These are phyloP conservation scores for Cardiospermum halicacabum DNA, from an alignment of 345 rosid species.

Conservation along the genomic window DNA sequence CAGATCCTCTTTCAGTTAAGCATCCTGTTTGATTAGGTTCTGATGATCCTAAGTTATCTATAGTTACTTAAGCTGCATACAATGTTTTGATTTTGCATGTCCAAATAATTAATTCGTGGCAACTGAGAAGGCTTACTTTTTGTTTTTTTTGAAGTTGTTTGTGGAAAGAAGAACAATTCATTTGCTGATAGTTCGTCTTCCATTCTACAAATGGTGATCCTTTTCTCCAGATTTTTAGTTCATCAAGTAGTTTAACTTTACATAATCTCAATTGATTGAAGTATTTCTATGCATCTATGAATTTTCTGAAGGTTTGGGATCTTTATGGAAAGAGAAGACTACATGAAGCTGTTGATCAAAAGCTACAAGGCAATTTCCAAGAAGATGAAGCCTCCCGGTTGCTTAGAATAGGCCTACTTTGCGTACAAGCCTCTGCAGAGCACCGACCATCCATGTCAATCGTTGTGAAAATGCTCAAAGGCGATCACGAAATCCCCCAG, in stretches of 20 bases:
- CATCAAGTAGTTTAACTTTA: neutral
- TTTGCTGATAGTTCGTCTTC: constrained; percentile 37
- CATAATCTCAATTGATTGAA: neutral
- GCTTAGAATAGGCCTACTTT: constrained; percentile 68
- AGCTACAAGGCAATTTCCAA: constrained; percentile 36
- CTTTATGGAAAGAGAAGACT: constrained; percentile 36
- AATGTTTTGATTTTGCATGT: neutral
- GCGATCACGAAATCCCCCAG: constrained; percentile 36
- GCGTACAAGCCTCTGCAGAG: constrained; percentile 82
- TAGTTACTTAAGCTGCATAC: neutral
- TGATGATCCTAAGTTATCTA: too few relatives aligned
- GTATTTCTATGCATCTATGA: neutral
- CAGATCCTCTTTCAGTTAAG: constrained; percentile 1
- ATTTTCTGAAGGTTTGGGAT: constrained; percentile 53
- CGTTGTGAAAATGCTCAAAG: constrained; percentile 64
- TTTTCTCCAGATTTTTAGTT: neutral
- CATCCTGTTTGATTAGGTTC: too few relatives aligned
- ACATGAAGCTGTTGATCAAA: constrained; percentile 59
- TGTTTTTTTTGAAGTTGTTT: constrained; percentile 59
- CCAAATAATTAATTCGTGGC: constrained; percentile 69
- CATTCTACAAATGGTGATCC: constrained; percentile 54
- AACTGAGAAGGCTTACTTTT: constrained; percentile 85
- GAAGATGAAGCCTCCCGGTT: constrained; percentile 42
- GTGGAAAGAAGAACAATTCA: constrained; percentile 50
- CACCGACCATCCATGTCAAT: constrained; percentile 75